phyloP scores from a whole-genome alignment of 805 yeast genomes.

The Ogataea methanolica region DNA sequence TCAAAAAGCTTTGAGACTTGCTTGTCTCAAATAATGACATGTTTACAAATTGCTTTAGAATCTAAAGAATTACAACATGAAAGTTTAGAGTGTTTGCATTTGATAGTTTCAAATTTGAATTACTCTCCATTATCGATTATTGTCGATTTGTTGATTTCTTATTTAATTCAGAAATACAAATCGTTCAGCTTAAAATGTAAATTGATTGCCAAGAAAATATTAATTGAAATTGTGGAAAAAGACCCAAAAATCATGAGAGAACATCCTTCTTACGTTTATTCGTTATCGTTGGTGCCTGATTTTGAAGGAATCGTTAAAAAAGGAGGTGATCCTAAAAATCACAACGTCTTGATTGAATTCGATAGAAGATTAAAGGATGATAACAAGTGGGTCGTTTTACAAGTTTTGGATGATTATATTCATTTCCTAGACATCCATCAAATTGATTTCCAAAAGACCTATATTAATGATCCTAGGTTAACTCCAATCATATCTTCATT shows the following conservation, averaged over 20 bases:
- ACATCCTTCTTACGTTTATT: conserved; percentile 49
- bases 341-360: conserved; percentile 44
- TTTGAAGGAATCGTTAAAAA: conserved; percentile 23
- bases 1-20: conserved; percentile 44
- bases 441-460: conserved; percentile 40
- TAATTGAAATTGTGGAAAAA: conserved; percentile 33
- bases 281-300: conserved; percentile 43
- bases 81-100: conserved; percentile 66
- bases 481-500: conserved; percentile 38
- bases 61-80: conserved; percentile 52
- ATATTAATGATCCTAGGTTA: conserved; percentile 33
- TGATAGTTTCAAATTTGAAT: conserved; percentile 52
- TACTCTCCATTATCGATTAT: conserved; percentile 57
- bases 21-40: conserved; percentile 80
- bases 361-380: conserved; percentile 54
- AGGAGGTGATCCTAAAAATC: conserved; percentile 17
- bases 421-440: conserved; percentile 50
- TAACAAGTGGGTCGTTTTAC: conserved; percentile 67
- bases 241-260: conserved; percentile 33
- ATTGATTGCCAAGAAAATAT: conserved; percentile 45
- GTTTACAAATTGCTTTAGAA: conserved; percentile 76
- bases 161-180: conserved; percentile 65
- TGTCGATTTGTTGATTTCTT: conserved; percentile 69
- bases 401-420: conserved; percentile 61
- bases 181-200: conserved; percentile 46